Evolutionary conservation across 2,329 filamentous ascomycete genomes (phyloP).

Genomic region (Lachnellula arida): DNA sequence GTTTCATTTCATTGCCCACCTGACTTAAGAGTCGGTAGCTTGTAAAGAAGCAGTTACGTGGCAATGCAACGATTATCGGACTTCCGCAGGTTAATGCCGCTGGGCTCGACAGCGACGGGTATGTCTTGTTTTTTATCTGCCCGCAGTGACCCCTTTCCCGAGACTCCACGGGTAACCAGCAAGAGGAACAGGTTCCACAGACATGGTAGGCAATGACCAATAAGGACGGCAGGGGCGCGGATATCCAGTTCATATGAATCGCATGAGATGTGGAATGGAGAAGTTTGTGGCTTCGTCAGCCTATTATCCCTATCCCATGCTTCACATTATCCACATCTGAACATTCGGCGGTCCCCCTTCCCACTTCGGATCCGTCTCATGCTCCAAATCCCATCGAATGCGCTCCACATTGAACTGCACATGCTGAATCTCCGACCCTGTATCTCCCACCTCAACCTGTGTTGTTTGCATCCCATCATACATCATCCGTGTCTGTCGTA

Average conservation of each 20-base stretch:
- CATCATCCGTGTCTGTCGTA: slow-evolving; percentile 4
- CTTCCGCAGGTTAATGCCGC: too few species aligned
- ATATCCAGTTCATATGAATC: background rate
- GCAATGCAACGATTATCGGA: too few species aligned
- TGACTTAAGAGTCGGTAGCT: too few species aligned
- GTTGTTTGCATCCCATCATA: slow-evolving; percentile 8
- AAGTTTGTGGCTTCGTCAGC: background rate
- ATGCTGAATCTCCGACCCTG: slow-evolving; percentile 17
- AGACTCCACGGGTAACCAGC: too few species aligned
- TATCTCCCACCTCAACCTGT: slow-evolving; percentile 11
- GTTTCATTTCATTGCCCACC: too few species aligned
- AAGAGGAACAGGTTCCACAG: too few species aligned
- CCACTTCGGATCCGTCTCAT: slow-evolving; percentile 12
- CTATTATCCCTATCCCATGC: background rate
- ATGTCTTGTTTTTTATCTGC: too few species aligned
- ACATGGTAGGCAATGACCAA: too few species aligned
- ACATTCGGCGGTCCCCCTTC: slow-evolving; percentile 15
- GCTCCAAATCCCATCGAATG: slow-evolving; percentile 19
- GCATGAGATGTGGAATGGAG: background rate
- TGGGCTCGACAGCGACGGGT: too few species aligned
- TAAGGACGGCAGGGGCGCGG: too few species aligned
- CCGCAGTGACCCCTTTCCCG: too few species aligned
- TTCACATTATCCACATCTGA: slow-evolving; percentile 25
- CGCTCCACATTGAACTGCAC: slow-evolving; percentile 21
- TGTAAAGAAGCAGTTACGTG: too few species aligned